A percentile compares a stretch with the other conserved stretches of the same genome.
Conservation (phyloP, 257 asterid species). For the Perilla frutescens region DNA sequence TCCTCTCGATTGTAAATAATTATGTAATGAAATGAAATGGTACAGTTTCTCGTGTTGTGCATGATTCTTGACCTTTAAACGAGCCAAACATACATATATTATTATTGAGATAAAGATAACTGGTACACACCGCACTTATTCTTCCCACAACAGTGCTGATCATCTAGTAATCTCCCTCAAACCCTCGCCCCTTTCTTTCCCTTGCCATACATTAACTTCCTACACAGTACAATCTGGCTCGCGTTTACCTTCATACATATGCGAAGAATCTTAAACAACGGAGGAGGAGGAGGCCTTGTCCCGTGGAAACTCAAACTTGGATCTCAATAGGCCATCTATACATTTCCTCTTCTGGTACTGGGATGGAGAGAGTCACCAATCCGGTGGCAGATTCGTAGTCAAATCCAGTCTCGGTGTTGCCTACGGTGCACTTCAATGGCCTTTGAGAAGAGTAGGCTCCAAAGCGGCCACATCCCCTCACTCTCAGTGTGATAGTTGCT, state of each 20-base stretch:
- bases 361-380: conserved; percentile 56
- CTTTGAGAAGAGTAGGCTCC: conserved; percentile 71
- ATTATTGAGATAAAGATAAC: conserved; percentile 5
- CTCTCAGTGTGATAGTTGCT: conserved; percentile 58
- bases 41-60: not conserved
- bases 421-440: conserved; percentile 68
- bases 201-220: not conserved
- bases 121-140: conserved; percentile 36
- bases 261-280: not conserved
- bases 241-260: conserved; percentile 10
- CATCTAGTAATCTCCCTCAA: not conserved
- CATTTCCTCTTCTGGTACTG: conserved; percentile 69
- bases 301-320: conserved; percentile 45
- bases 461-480: conserved; percentile 84
- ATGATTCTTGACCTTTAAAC: too few species aligned
- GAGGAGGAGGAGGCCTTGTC: not conserved
- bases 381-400: conserved; percentile 59
- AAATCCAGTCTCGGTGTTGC: conserved; percentile 49
- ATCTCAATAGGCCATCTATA: conserved; percentile 70
- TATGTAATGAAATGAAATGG: not conserved
- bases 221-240: not conserved
- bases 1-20: not conserved
- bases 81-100: not conserved
- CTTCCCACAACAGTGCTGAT: not conserved
- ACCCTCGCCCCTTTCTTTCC: not conserved